Base-by-base conservation (phyloP, 2,329 filamentous ascomycete genomes). In the Aureobasidium sp. region DNA sequence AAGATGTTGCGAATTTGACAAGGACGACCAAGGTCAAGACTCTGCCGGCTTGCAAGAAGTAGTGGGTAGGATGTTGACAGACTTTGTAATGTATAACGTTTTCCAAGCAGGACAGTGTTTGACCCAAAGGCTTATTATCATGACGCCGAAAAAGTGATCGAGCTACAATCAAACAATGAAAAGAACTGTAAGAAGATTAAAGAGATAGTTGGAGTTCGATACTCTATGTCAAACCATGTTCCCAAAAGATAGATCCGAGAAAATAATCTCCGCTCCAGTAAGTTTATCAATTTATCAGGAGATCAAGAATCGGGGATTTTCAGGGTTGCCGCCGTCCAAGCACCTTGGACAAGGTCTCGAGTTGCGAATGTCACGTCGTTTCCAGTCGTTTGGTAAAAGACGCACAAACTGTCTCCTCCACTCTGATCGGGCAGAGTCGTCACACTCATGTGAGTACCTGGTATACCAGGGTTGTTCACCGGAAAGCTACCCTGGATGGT, bases 361-460 rank as follows among this genome's bases (percentile, higher is more conserved):
- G 66, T 68, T 41, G 67, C 70, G 57, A 69, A 67, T 8, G 65
- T 68, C 42, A 72, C 66, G 48, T 72, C 70, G 27, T 36, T 66
- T 12, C 71, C 72, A 20, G 67, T 66, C 8, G 63, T 66, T 62
- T 74, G 72, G 47, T 69, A 71, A 45, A 74, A 73, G 7, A 74
- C 71, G 8, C 71, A 62, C n/a, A 74, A 14, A 39, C 67, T 63
- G 47, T 70, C 65, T 4, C 71, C 71, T 1, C 70, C 70, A 45
- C 68, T 70, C 2, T 65, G 57, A 22, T 72, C 68, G 3, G 71
- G 69, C 17, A 74, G 65, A 5, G 74, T 69, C 3, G 73, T 74
- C 17, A 75, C 72, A 1, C 70, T 76, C 41, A 78, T 56, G 67
- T 78, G 76, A 3, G 74, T 76, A 2, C 76, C 76, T 0, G 70